These are phyloP conservation scores for Scytalidium sp. DNA, from an alignment of 2,329 filamentous ascomycete species.

Conservation along the genomic window DNA sequence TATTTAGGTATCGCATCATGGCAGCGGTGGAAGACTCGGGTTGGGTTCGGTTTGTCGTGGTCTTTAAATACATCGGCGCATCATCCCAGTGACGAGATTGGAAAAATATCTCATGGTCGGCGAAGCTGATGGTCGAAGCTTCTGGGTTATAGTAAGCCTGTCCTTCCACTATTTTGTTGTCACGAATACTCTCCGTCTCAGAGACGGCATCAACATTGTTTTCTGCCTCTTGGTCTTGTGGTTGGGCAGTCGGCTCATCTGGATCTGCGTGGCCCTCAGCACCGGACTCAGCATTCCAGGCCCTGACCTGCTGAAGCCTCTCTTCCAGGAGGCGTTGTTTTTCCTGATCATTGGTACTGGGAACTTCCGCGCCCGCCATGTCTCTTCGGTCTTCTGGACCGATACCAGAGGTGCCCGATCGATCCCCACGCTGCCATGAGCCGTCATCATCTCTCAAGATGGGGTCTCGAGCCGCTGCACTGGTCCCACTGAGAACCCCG, in stretches of 20 bases:
- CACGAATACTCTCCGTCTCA: constrained; percentile 26
- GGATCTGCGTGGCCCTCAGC: constrained; percentile 14
- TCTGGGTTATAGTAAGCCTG: constrained; percentile 26
- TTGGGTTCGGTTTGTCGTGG: constrained; percentile 35
- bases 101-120: constrained; percentile 22
- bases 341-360: constrained; percentile 29
- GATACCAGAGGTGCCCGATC: constrained; percentile 22
- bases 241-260: constrained; percentile 12
- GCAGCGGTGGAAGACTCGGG: constrained; percentile 46
- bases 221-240: constrained; percentile 7
- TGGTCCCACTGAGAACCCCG: neutral
- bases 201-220: constrained; percentile 21
- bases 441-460: constrained; percentile 22
- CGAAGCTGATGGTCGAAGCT: constrained; percentile 14
- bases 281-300: constrained; percentile 27
- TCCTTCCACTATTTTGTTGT: constrained; percentile 25
- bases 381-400: constrained; percentile 23
- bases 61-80: constrained; percentile 29
- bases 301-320: constrained; percentile 29
- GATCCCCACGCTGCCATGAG: constrained; percentile 18
- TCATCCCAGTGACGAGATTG: constrained; percentile 31
- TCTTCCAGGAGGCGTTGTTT: constrained; percentile 20
- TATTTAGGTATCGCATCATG: constrained; percentile 40
- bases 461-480: constrained; percentile 3
- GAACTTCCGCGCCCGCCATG: constrained; percentile 17